These are phyloP conservation scores for Phytomonas serpens DNA, from an alignment of 208 protist species.

Conservation along the genomic window DNA sequence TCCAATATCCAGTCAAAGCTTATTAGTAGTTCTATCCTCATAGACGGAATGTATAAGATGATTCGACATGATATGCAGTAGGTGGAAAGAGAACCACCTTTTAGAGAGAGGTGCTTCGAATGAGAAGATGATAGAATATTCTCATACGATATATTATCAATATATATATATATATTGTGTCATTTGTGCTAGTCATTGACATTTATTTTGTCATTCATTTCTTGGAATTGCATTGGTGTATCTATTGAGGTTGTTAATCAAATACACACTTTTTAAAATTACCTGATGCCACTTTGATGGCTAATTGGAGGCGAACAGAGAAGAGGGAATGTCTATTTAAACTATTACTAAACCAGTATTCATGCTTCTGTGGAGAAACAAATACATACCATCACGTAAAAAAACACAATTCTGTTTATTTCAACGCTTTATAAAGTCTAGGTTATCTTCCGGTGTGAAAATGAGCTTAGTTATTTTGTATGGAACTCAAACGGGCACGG, in stretches of 20 bases:
- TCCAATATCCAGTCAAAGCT: conserved; percentile 1
- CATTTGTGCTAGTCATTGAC: no score
- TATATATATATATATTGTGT: not conserved
- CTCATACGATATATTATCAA: not conserved
- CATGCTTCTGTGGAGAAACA: not conserved
- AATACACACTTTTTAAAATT: not conserved
- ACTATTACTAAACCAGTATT: not conserved
- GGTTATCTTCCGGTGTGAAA: conserved; percentile 12
- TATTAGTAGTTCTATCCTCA: not conserved
- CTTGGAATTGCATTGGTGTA: not conserved
- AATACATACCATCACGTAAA: not conserved
- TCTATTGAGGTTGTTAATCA: not conserved
- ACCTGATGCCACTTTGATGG: not conserved
- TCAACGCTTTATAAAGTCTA: conserved; percentile 8
- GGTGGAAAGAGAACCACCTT: not conserved
- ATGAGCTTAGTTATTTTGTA: conserved; percentile 41
- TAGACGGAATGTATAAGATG: not conserved
- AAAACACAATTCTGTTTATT: not conserved
- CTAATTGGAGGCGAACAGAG: not conserved
- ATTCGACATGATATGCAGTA: not conserved
- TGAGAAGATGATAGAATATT: not conserved
- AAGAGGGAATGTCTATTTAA: not conserved
- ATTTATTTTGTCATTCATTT: not conserved
- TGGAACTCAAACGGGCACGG: conserved; percentile 74
- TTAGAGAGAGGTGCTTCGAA: not conserved